phyloP scores from a whole-genome alignment of 2,329 filamentous ascomycete genomes.

The Tympanopsis confertula region DNA sequence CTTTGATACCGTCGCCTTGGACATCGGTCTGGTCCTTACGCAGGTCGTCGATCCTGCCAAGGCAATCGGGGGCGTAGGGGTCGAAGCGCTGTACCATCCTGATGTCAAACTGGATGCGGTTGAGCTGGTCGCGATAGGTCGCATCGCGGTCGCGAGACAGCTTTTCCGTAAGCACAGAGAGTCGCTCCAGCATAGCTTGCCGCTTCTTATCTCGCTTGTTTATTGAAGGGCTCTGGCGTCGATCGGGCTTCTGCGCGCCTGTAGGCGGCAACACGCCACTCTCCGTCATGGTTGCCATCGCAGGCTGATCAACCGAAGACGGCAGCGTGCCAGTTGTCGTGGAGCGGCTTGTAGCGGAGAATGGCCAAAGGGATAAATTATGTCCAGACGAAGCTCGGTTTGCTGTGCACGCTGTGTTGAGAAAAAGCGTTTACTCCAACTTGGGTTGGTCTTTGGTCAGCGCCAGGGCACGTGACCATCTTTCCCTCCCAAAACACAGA shows the following conservation, averaged over 20 bases:
- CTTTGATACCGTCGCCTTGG: conserved; percentile 23
- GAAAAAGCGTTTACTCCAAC: too few species aligned
- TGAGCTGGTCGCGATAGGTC: conserved; percentile 78
- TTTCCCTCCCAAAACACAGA: too few species aligned
- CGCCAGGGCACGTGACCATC: too few species aligned
- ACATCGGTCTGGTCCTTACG: conserved; percentile 41
- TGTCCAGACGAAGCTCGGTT: too few species aligned
- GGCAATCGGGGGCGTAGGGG: conserved; percentile 60
- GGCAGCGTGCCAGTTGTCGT: too few species aligned
- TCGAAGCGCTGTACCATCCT: conserved; percentile 76
- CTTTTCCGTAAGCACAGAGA: conserved; percentile 63
- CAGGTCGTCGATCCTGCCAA: conserved; percentile 60
- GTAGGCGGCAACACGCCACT: too few species aligned
- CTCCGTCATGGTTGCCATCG: too few species aligned
- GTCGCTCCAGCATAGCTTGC: conserved; percentile 68
- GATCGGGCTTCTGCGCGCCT: background rate
- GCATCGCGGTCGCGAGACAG: conserved; percentile 73
- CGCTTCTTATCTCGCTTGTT: conserved; percentile 88
- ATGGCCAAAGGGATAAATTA: too few species aligned
- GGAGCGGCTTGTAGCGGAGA: too few species aligned
- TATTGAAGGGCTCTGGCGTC: conserved; percentile 9
- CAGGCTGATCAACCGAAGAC: too few species aligned
- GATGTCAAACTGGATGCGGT: conserved; percentile 85
- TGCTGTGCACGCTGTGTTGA: too few species aligned
- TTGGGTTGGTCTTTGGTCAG: too few species aligned